These are phyloP conservation scores for Shiraia sp. DNA, from an alignment of 2,329 filamentous ascomycete genomes.

Conservation along the genomic window DNA sequence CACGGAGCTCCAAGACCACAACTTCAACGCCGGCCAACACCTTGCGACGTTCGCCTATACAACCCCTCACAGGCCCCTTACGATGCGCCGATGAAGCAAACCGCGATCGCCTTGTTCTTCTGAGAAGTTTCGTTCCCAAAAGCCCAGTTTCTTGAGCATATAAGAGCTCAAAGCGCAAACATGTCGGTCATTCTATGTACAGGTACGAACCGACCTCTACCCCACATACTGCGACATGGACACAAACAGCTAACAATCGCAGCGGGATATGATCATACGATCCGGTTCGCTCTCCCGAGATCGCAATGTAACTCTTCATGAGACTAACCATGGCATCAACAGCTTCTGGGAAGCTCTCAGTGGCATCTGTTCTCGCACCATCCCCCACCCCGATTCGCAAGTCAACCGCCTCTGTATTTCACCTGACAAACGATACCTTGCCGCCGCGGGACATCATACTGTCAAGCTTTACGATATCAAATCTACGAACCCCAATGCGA, in stretches of 20 bases:
- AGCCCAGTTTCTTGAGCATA: too few species aligned
- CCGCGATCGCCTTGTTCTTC: conserved; percentile 5
- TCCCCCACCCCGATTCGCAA: conserved; percentile 96
- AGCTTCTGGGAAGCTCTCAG: conserved; percentile 99
- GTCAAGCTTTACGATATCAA: conserved; percentile 99
- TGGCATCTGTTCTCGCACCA: conserved; percentile 96
- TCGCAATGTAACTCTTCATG: background rate
- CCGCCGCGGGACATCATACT: conserved; percentile 77
- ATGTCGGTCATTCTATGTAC: conserved; percentile 73
- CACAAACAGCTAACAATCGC: conserved; percentile 28
- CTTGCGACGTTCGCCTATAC: background rate
- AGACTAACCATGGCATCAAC: conserved; percentile 18
- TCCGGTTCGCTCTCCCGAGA: conserved; percentile 57
- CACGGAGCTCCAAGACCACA: background rate
- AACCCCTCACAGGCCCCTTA: conserved; percentile 1
- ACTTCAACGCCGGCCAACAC: conserved; percentile 5
- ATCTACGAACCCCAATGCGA: conserved; percentile 91
- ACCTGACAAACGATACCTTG: conserved; percentile 94
- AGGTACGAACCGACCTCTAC: conserved; percentile 53
- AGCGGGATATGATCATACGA: conserved; percentile 78
- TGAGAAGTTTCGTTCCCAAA: background rate
- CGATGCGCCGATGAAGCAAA: conserved; percentile 3
- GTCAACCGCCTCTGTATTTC: conserved; percentile 98
- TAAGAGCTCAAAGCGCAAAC: conserved; percentile 3
- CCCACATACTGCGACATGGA: conserved; percentile 12